These are phyloP conservation scores for Candida smagusa DNA, from an alignment of 1,139 yeast genomes.

Conservation along the genomic window DNA sequence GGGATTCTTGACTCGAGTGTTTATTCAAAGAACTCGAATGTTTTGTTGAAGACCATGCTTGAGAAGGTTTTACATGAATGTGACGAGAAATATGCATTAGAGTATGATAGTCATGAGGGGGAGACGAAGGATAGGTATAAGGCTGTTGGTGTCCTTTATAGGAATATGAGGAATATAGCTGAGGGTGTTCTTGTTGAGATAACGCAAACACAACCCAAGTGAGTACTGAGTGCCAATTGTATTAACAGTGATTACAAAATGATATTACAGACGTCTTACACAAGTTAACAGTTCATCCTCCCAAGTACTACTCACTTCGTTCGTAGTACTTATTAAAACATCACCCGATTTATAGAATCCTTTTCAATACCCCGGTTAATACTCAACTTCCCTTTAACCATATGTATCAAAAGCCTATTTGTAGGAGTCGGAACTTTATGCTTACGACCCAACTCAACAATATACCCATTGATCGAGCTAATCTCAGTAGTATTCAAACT, in stretches of 20 bases:
- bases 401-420: slow-evolving; percentile 44
- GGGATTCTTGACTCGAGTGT: slow-evolving; percentile 40
- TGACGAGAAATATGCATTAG: slow-evolving; percentile 15
- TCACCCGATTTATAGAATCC: slow-evolving; percentile 8
- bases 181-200: slow-evolving; percentile 5
- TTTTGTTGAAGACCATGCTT: slow-evolving; percentile 33
- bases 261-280: no score
- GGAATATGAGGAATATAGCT: slow-evolving; percentile 23
- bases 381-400: slow-evolving; percentile 45
- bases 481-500: slow-evolving; percentile 67
- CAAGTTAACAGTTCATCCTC: no score
- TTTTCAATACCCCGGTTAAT: slow-evolving; percentile 32
- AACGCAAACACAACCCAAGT: no score
- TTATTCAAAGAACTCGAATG: slow-evolving; percentile 29
- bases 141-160: slow-evolving; percentile 22
- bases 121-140: slow-evolving; percentile 13
- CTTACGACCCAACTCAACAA: slow-evolving; percentile 49
- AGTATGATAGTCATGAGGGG: slow-evolving; percentile 14
- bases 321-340: no score
- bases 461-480: slow-evolving; percentile 74
- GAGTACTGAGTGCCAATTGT: no score
- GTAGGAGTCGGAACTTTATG: slow-evolving; percentile 39
- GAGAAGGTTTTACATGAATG: slow-evolving; percentile 21
- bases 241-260: no score
- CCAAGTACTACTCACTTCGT: no score